These are phyloP conservation scores for Lepidium didymum DNA, from an alignment of 345 rosid genomes.

Conservation along the genomic window DNA sequence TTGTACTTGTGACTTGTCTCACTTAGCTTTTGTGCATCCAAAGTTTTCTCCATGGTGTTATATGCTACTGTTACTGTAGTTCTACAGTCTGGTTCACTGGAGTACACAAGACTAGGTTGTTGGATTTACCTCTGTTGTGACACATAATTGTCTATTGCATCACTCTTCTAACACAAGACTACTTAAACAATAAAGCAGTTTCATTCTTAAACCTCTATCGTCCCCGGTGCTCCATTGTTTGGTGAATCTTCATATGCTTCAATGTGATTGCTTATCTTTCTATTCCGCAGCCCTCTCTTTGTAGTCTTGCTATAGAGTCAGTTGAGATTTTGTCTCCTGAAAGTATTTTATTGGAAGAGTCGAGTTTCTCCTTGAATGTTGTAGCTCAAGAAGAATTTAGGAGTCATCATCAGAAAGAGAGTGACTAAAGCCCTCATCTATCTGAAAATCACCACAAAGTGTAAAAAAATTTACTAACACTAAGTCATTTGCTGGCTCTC, in stretches of 20 bases:
- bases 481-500: too few species aligned
- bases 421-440: background rate
- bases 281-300: background rate
- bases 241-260: background rate
- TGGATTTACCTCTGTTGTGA: constrained; percentile 30
- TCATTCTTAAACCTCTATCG: constrained; percentile 27
- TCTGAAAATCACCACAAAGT: too few species aligned
- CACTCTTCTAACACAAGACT: constrained; percentile 37
- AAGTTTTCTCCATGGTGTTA: background rate
- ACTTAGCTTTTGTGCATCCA: background rate
- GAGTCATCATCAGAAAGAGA: background rate
- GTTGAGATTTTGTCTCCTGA: background rate
- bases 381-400: background rate
- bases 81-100: background rate
- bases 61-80: background rate
- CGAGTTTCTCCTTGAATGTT: background rate
- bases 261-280: background rate
- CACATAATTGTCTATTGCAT: constrained; percentile 28
- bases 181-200: constrained; percentile 17
- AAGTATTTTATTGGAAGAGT: background rate
- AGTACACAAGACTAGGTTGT: constrained; percentile 23
- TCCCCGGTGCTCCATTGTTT: background rate
- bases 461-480: too few species aligned
- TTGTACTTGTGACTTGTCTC: background rate
- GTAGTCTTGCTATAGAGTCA: too few species aligned